These are phyloP conservation scores for Elasticomyces elasticus DNA, from an alignment of 495 filamentous ascomycete genomes.

Conservation along the genomic window DNA sequence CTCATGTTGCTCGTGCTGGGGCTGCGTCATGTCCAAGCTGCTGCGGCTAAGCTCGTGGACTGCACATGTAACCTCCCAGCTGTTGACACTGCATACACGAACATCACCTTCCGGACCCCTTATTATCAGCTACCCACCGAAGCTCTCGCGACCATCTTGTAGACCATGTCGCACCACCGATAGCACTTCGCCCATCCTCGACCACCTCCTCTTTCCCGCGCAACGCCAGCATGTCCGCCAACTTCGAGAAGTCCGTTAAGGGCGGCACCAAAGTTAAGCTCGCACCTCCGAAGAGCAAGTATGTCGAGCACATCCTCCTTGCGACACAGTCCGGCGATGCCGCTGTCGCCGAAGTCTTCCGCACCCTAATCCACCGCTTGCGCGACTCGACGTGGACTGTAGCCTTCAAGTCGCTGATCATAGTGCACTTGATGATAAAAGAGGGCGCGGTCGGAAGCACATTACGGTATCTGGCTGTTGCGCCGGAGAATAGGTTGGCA, in stretches of 20 bases:
- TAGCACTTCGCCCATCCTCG: background rate
- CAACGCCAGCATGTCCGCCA: constrained; percentile 30
- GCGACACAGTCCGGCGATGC: constrained; percentile 93
- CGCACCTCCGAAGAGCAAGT: constrained; percentile 96
- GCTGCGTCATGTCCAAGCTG: background rate
- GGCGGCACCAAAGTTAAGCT: constrained; percentile 65
- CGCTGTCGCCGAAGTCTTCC: constrained; percentile 91
- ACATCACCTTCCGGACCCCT: background rate
- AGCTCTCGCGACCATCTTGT: background rate
- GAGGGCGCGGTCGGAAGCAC: constrained; percentile 89
- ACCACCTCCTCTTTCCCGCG: background rate
- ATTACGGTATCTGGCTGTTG: constrained; percentile 71
- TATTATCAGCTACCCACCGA: background rate
- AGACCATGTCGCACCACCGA: constrained; percentile 3
- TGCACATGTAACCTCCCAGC: background rate
- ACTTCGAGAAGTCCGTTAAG: constrained; percentile 40
- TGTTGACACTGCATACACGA: background rate
- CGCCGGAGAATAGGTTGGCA: constrained; percentile 65
- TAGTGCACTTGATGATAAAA: constrained; percentile 92
- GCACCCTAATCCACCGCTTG: constrained; percentile 75
- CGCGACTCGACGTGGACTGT: constrained; percentile 96
- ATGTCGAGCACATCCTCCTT: constrained; percentile 95
- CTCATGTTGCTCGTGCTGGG: background rate
- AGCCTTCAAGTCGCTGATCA: constrained; percentile 92
- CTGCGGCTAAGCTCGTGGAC: background rate